These are phyloP conservation scores for Solanum hybrid DNA, from an alignment of 305 asterid species.

Conservation along the genomic window DNA sequence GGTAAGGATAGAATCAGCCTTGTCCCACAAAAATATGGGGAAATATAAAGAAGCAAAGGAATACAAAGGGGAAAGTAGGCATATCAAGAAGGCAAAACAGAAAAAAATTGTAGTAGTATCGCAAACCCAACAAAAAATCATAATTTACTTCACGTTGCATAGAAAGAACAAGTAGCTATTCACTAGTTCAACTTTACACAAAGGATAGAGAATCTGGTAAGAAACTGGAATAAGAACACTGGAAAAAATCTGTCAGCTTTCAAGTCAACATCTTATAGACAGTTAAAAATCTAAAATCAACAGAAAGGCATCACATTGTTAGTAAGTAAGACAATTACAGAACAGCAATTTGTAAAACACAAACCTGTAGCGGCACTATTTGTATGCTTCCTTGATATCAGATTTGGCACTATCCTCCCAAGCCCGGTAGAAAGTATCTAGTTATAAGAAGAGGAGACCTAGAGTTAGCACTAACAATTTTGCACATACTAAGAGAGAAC, in stretches of 20 bases:
- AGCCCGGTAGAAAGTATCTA: slow-evolving; percentile 91
- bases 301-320: not conserved
- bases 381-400: slow-evolving; percentile 93
- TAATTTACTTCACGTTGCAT: not conserved
- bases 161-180: not conserved
- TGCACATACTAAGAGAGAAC: not conserved
- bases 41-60: not conserved
- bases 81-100: not conserved
- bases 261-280: not conserved
- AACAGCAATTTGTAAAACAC: slow-evolving; percentile 9
- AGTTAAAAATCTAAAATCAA: not conserved
- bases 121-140: not conserved
- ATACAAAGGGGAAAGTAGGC: not conserved
- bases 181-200: not conserved
- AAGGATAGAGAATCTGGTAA: not conserved
- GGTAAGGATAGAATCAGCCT: not conserved
- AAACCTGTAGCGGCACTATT: slow-evolving; percentile 93
- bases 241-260: not conserved
- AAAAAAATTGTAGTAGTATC: not conserved
- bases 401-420: slow-evolving; percentile 92
- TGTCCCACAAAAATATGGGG: not conserved
- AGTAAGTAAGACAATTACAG: not conserved
- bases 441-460: slow-evolving; percentile 6
- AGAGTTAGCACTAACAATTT: slow-evolving; percentile 1
- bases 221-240: not conserved